Evolutionary conservation across 805 yeast genomes (phyloP), one percentile per base, ranked within the genome.

Genomic region (Middelhovenomyces tepae): DNA sequence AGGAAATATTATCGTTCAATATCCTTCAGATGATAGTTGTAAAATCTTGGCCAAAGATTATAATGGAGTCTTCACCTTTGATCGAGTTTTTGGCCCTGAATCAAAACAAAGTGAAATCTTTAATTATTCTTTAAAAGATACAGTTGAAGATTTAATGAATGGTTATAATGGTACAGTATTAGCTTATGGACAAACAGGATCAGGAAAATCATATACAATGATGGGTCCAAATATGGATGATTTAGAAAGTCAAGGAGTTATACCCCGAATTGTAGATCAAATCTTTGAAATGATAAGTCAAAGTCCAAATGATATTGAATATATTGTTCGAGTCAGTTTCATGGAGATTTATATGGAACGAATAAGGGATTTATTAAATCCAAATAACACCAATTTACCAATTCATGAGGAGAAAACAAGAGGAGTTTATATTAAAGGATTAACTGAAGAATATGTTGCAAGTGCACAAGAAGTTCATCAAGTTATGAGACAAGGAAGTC

Each of bases 321-420:
- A 69, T 47, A 71, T 73, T 1, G 76, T 84, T 7, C 71, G 74
- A 4, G 78, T 82, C 1, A 75, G 84, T 9, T 78, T 75, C 43
- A 66, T 83, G 75, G 95, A 87, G 48, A 75, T 87, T 8, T 80
- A 82, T 54, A 71, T 80, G 66, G 95, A 87, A 42, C 71, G 69
- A 27, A 69, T 86, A 25, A 62, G 69, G 40, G 96, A 87, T 53
- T 60, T 86, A 35, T 59, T 87, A 21, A 64, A 62, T n/a, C 62
- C 65, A 1, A 42, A 46, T 2, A 48, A 52, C n/a, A 40, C 42
- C 24, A 59, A 67, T 45, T 61, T 70, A 41, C 49, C 70, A 13
- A 73, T 81, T 19, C 81, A 72, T 38, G 87, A 78, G 46, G 79
- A 78, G 51, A 68, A 71, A 35, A 48, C 59, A 3, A 67, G 74